Percentiles rank a stretch among this genome's conserved stretches.
Conservation (phyloP, 805 yeast genomes). For the Lipomyces mesembrius region DNA sequence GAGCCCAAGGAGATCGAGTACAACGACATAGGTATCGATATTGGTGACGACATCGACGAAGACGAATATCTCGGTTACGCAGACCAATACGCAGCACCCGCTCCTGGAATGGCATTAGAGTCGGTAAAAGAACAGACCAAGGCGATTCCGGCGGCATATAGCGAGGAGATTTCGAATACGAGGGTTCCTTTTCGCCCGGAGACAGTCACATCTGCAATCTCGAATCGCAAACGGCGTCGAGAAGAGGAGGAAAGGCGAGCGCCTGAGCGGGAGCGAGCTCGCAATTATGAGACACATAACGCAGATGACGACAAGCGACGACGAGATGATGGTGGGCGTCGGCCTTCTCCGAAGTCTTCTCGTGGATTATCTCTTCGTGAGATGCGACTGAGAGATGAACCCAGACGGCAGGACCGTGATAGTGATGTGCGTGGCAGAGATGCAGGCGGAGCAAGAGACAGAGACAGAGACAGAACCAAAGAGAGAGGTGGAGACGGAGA, state of each 20-base stretch:
- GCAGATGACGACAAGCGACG: conserved; percentile 1
- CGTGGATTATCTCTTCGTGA: neutral
- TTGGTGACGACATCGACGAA: conserved; percentile 23
- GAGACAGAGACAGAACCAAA: neutral
- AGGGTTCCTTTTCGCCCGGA: neutral
- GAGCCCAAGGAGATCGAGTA: conserved; percentile 11
- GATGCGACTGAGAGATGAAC: neutral
- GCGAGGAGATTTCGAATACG: neutral
- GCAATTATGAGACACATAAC: neutral
- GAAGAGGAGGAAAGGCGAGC: conserved; percentile 11
- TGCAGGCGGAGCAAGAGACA: neutral
- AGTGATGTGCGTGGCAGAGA: neutral
- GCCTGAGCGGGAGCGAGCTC: conserved; percentile 3
- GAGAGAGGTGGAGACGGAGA: neutral
- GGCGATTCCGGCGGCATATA: neutral
- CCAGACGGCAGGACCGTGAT: neutral
- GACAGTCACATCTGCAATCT: neutral
- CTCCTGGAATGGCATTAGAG: neutral
- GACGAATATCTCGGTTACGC: conserved; percentile 16
- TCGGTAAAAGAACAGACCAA: neutral
- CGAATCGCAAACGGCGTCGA: conserved; percentile 20
- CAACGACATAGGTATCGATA: conserved; percentile 31
- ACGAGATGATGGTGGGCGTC: conserved; percentile 1
- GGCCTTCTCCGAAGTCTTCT: neutral
- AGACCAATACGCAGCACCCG: neutral